These are phyloP conservation scores for Paspalum vaginatum DNA, from an alignment of 176 grass and related monocot genomes.

Conservation along the genomic window DNA sequence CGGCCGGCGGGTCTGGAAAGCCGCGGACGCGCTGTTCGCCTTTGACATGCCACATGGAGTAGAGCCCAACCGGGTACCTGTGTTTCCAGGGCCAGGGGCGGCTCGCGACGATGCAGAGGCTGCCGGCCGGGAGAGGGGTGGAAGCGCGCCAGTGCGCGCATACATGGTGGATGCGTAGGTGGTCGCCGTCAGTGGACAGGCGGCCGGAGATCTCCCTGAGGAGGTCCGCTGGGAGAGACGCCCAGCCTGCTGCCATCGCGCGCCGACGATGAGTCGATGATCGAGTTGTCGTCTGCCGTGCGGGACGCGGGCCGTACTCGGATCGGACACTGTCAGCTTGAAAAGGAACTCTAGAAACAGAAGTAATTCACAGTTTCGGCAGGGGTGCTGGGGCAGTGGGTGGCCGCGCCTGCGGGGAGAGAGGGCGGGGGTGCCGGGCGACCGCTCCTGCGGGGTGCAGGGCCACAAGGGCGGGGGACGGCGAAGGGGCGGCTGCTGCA, in stretches of 20 bases:
- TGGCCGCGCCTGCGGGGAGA: too few relatives aligned
- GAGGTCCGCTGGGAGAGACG: background rate
- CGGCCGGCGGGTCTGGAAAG: background rate
- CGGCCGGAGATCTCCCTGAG: background rate
- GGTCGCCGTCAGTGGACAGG: background rate
- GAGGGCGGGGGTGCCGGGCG: too few relatives aligned
- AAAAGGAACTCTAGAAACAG: too few relatives aligned
- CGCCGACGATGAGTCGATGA: too few relatives aligned
- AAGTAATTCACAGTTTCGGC: too few relatives aligned
- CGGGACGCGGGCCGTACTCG: too few relatives aligned
- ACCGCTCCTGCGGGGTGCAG: too few relatives aligned
- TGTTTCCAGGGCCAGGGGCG: background rate
- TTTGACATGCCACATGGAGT: background rate
- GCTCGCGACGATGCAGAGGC: background rate
- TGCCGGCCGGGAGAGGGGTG: background rate
- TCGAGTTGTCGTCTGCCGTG: too few relatives aligned
- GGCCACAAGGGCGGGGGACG: too few relatives aligned
- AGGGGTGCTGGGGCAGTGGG: too few relatives aligned
- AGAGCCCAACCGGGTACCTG: background rate
- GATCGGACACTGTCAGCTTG: too few relatives aligned
- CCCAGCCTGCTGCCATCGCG: background rate
- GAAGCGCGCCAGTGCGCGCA: background rate
- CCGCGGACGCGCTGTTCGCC: background rate
- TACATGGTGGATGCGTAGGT: background rate
- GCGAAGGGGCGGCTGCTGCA: too few relatives aligned